A percentile compares a stretch with the other conserved stretches of the same genome.
Conservation (phyloP, 2,329 filamentous ascomycete species). For the Epichloe scottii region DNA sequence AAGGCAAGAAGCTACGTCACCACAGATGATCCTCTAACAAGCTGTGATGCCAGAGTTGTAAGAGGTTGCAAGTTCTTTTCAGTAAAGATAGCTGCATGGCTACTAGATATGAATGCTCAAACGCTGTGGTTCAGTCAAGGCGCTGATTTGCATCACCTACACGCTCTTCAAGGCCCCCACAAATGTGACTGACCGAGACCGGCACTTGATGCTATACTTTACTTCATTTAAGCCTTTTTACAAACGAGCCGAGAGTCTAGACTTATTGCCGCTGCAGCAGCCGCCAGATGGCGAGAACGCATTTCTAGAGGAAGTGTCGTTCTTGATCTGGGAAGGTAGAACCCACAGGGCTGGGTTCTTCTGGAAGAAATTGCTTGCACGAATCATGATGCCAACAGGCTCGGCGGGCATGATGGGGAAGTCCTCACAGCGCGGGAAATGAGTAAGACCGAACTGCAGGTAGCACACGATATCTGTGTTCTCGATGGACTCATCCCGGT, state of each 20-base stretch:
- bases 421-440: constrained; percentile 50
- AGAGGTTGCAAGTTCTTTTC: too few relatives aligned
- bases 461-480: constrained; percentile 40
- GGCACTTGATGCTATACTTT: too few relatives aligned
- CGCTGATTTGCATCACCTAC: too few relatives aligned
- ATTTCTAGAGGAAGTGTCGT: constrained; percentile 14
- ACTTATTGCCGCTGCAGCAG: constrained; percentile 7
- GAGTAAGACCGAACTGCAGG: constrained; percentile 41
- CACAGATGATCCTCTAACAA: too few relatives aligned
- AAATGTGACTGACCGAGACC: too few relatives aligned
- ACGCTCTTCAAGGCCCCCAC: too few relatives aligned
- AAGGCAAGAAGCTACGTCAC: too few relatives aligned
- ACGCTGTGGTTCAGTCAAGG: too few relatives aligned
- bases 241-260: constrained; percentile 10
- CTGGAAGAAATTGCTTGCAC: constrained; percentile 40
- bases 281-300: constrained; percentile 7
- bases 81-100: too few relatives aligned
- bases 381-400: constrained; percentile 33
- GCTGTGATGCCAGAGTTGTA: too few relatives aligned
- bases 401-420: constrained; percentile 59
- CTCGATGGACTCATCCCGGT: constrained; percentile 33
- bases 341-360: constrained; percentile 39
- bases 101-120: too few relatives aligned
- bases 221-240: not conserved
- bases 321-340: constrained; percentile 27